A percentile compares a stretch with the other conserved stretches of the same genome.
phyloP scores from a whole-genome alignment of 371 early-diverging fungal species.

The Saksenaea oblongispora region DNA sequence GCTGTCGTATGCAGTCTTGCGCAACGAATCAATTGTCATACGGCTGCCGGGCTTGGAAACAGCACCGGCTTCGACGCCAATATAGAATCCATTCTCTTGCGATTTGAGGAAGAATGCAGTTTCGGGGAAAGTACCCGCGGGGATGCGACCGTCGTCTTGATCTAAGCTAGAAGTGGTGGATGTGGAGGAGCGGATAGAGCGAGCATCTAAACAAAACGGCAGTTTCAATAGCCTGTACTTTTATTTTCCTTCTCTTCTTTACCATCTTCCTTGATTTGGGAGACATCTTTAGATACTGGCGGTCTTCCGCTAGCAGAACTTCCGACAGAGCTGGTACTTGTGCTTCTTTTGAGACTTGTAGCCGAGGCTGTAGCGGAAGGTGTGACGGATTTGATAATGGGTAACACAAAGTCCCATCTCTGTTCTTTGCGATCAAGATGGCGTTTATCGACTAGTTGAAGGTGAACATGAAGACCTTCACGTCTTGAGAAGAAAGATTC shows the following conservation, averaged over 20 bases:
- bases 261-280: slow-evolving; percentile 47
- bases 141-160: slow-evolving; percentile 28
- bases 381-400: slow-evolving; percentile 26
- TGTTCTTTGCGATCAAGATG: slow-evolving; percentile 45
- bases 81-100: slow-evolving; percentile 29
- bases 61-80: slow-evolving; percentile 33
- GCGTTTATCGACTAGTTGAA: slow-evolving; percentile 42
- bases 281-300: slow-evolving; percentile 14
- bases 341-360: slow-evolving; percentile 1
- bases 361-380: slow-evolving; percentile 2
- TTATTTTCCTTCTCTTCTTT: neutral
- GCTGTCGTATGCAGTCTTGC: slow-evolving; percentile 39
- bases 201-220: slow-evolving; percentile 25
- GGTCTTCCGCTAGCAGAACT: slow-evolving; percentile 14
- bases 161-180: slow-evolving; percentile 36
- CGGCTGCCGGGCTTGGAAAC: slow-evolving; percentile 25
- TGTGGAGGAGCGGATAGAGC: slow-evolving; percentile 31
- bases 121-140: slow-evolving; percentile 42
- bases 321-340: slow-evolving; percentile 23
- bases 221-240: neutral
- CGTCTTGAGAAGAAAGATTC: slow-evolving; percentile 51
- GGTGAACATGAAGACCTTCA: slow-evolving; percentile 52
- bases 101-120: slow-evolving; percentile 46
- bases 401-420: slow-evolving; percentile 50
- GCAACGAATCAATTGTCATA: slow-evolving; percentile 34